Evolutionary conservation across 108 stramenopile species (phyloP).

Genomic region (Schizochytrium sp.): DNA sequence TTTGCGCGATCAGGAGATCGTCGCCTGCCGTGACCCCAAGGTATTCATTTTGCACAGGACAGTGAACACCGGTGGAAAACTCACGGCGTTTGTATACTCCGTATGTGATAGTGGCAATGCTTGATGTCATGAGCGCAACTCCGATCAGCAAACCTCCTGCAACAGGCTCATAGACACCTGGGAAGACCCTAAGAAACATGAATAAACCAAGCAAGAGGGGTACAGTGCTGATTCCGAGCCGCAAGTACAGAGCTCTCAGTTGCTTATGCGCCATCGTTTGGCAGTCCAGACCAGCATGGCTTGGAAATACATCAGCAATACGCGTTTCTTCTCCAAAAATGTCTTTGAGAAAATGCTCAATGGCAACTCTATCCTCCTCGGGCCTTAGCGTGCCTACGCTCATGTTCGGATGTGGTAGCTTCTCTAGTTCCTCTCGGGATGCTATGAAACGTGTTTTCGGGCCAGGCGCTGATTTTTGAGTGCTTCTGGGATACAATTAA

Average conservation of each 20-base stretch:
- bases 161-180: constrained; percentile 16
- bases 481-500: too few relatives aligned
- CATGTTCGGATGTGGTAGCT: too few relatives aligned
- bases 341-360: constrained; percentile 8
- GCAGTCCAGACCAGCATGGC: background rate
- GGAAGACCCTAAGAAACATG: constrained; percentile 8
- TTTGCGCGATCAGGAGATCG: background rate
- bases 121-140: background rate
- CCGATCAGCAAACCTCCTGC: background rate
- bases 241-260: background rate
- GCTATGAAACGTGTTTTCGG: too few relatives aligned
- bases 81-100: background rate
- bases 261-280: background rate
- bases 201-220: background rate
- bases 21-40: background rate
- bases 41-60: background rate
- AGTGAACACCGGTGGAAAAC: background rate
- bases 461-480: too few relatives aligned
- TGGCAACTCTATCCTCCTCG: background rate
- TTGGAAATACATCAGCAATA: background rate
- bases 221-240: background rate
- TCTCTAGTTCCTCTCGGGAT: too few relatives aligned
- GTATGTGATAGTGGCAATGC: background rate
- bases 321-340: background rate
- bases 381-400: background rate